Evolutionary conservation across 306 rosid genomes (phyloP), one percentile per base, ranked within the genome.

Genomic region (Dryas drummondii): DNA sequence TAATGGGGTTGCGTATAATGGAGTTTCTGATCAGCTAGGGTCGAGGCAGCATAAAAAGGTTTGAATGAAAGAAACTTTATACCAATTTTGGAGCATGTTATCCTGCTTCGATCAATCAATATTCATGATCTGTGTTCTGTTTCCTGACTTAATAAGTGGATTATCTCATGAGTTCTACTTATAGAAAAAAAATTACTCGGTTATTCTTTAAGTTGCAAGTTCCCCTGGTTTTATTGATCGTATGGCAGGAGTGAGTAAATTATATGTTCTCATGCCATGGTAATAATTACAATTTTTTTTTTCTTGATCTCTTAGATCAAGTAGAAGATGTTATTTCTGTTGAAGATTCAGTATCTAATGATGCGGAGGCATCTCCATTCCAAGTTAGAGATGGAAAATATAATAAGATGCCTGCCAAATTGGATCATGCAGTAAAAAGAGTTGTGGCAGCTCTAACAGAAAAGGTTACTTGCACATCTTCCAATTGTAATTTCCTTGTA

Each of bases 231-330:
- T 19, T 62, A 9, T 16, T 53, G 56, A 49, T 27, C 48, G 3
- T 41, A 16, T 53, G 48, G 47, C 12, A 40, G 50, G 22, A 14
- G 15, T 15, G 48, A 6, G 68, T 49, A 19, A 27, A 48, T 49
- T 71, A 8, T 47, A 11, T 49, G 13, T 63, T 56, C 48, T 54
- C 32, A 10, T 15, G 13, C 12, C 3, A 1, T 57, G 55, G 46
- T 72, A 32, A 17, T 54, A 71, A 72, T 52, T 42, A 22, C 13
- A 4, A 27, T 48, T 52, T 68, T 52, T 42, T 8, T 71, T 54
- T 94, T 87, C 96, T 94, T 86, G 98, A 94, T 78, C 90, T 94
- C 72, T 82, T 94, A 79, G 98, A 91, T 87, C 96, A 94, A 81
- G 97, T 94, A 40, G 91, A 94, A 84, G 97, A 94, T 84, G 96